Evolutionary conservation across 2,329 filamentous ascomycete species (phyloP), one percentile per base, ranked within the genome.

Genomic region (Pyrenochaeta sp.): DNA sequence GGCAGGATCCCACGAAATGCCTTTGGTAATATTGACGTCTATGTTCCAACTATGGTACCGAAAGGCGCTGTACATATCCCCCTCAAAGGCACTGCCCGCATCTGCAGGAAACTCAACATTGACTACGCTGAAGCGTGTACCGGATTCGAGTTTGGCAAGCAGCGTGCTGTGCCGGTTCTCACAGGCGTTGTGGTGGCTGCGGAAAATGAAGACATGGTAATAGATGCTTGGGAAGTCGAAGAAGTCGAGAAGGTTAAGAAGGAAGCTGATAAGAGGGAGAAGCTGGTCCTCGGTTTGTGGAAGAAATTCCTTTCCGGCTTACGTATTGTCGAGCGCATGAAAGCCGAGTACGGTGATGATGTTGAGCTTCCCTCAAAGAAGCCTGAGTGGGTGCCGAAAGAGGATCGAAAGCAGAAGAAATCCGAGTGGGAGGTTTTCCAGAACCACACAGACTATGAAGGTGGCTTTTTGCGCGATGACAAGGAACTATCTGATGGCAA

Each of bases 1-100:
- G 94, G 94, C 0, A 79, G 91, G 13, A 97, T 98, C 59, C 95
- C 95, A 0, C 96, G 95, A 77, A 99, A 99, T 68, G 88, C 89
- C 36, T 99, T 94, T 68, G 94, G 94, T 8, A 99, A 99, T 66
- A 98, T 99, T 61, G 95, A 99, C 75, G 87, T 97, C 53, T 99
- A 96, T 74, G 93, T 91, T 0, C 90, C 92, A 39, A 93, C 92
- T 61, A 98, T 99, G 95, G 89, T 96, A 27, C 95, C 95, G 0
- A 78, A 80, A 40, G 94, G 95, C 0, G 93, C 93, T 2, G 86
- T 91, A 0, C 95, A 99, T 74, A 84, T 98, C 1, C 92, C 92
- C 0, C 88, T 89, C 52, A 87, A 90, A 45, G 92, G 92, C 0
- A 90, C 89, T 0, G 88, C 90, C 32, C 88, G 89, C 47, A 86